Base-by-base conservation (phyloP, 257 asterid genomes). In the Salvia miltiorrhiza region DNA sequence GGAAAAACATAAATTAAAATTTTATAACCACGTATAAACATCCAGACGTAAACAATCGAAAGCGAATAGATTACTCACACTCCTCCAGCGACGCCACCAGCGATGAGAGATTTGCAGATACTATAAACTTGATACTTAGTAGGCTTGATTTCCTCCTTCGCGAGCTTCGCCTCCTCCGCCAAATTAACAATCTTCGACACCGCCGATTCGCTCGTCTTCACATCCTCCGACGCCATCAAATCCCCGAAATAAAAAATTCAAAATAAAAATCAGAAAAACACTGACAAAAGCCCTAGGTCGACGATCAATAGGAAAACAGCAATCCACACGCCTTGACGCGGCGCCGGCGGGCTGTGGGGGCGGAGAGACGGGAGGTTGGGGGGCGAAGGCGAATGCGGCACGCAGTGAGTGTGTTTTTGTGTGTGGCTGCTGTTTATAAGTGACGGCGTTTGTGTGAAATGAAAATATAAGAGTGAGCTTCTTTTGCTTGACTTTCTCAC, bases 31-130 rank as follows among this genome's bases (percentile, higher is more conserved):
- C 69, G 32, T 21, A 41, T 21, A n/a, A 20, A 41, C 53, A 67
- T 28, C 61, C 59, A 49, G 49, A n/a, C n/a, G n/a, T 57, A 73
- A 45, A 73, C 14, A 65, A 37, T 1, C 9, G 19, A 53, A 57
- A 40, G 26, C 10, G 33, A 35, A 58, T 3, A 52, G 43, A 41
- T 16, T 32, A 79, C 98, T 85, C 73, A 93, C 97, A 93, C 85
- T 82, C 97, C 97, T 49, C 98, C 98, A 10, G 98, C 97, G 28
- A 87, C 96, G 26, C 99, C 99, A 43, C 97, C 99, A 37, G 97
- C 96, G 30, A 88, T 77, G 55, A 93, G 92, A 75, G 98, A 93
- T 78, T 90, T 93, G 87, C 89, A 83, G 73, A 93, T 81, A 70
- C 79, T 84, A 77, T 80, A 85, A 43, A 92, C 80, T 70, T 91